Percentiles rank a stretch among this genome's conserved stretches.
Evolutionary conservation across 371 early-diverging fungal genomes (phyloP).

Genomic region (Apophysomyces sp.): DNA sequence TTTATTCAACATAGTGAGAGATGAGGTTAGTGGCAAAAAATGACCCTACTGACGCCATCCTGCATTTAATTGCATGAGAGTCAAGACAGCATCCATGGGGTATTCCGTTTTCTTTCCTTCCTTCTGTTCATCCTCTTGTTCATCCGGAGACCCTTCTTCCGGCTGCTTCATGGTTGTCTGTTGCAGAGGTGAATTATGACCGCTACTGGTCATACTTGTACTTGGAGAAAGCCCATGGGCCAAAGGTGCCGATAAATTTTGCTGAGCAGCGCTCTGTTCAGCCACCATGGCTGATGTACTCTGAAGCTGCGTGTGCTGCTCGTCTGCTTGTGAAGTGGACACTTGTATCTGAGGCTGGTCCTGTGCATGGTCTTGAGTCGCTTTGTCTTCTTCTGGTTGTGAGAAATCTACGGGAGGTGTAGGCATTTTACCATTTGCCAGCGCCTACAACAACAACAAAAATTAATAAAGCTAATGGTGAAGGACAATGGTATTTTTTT

Average conservation of each 20-base stretch:
- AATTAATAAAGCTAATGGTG: background rate
- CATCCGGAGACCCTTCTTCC: background rate
- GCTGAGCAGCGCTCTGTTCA: background rate
- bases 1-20: too few species aligned
- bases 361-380: background rate
- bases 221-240: background rate
- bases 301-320: background rate
- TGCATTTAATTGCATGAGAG: conserved; percentile 63
- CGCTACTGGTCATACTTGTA: background rate
- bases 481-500: background rate
- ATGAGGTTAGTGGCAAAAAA: too few species aligned
- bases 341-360: conserved; percentile 2
- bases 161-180: background rate
- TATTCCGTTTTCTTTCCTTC: conserved; percentile 40
- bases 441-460: conserved; percentile 7
- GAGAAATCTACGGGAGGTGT: conserved; percentile 13
- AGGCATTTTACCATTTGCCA: conserved; percentile 21
- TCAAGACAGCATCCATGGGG: conserved; percentile 67
- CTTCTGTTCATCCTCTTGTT: conserved; percentile 10
- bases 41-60: conserved; percentile 52
- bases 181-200: background rate
- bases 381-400: background rate
- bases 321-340: background rate
- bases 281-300: background rate
- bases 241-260: background rate